phyloP scores from a whole-genome alignment of 352 stramenopile genomes.

The Globisporangium parvum region DNA sequence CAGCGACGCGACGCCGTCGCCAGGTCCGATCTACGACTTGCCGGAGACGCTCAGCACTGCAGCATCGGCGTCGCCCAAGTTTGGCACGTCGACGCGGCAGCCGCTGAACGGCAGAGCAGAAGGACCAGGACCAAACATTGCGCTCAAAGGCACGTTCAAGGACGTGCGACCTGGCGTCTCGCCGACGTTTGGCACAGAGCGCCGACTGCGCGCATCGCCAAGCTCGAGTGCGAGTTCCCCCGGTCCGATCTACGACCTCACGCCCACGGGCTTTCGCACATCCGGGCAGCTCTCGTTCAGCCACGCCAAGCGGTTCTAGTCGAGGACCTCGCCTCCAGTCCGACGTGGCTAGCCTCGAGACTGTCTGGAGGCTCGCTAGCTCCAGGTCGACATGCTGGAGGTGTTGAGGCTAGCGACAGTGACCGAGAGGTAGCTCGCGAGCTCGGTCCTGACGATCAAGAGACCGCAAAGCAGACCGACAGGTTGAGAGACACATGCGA shows the following conservation, averaged over 20 bases:
- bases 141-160: constrained; percentile 49
- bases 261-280: constrained; percentile 53
- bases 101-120: constrained; percentile 50
- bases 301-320: constrained; percentile 56
- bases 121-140: constrained; percentile 54
- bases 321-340: neutral
- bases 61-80: constrained; percentile 35
- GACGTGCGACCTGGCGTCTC: constrained; percentile 38
- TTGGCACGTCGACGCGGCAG: constrained; percentile 49
- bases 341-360: neutral
- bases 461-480: neutral
- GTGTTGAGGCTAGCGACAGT: too few species aligned
- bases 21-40: constrained; percentile 74
- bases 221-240: constrained; percentile 26
- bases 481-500: neutral
- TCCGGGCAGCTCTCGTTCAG: constrained; percentile 51
- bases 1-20: constrained; percentile 56
- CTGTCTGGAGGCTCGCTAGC: too few species aligned
- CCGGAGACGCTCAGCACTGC: constrained; percentile 33
- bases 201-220: constrained; percentile 26
- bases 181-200: constrained; percentile 70
- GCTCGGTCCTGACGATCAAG: too few species aligned
- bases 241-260: constrained; percentile 69
- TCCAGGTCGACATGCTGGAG: too few species aligned
- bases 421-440: too few species aligned